phyloP scores from a whole-genome alignment of 169 alveolate species.

The Eimeria zaria region DNA sequence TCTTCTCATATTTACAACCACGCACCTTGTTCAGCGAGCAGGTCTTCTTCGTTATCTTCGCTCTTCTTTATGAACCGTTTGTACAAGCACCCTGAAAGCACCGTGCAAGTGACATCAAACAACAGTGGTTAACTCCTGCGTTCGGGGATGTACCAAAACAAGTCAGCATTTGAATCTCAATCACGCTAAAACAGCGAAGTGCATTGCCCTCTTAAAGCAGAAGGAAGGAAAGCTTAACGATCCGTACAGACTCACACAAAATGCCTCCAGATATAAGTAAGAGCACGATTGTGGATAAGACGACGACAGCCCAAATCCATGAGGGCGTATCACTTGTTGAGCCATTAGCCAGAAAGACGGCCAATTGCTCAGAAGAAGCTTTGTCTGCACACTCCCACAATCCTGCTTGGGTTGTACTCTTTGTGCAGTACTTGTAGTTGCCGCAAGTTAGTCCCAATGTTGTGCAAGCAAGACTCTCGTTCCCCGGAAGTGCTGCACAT shows the following conservation, averaged over 20 bases:
- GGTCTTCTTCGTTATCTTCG: slow-evolving; percentile 32
- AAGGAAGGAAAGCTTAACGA: background rate
- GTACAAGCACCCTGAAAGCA: slow-evolving; percentile 58
- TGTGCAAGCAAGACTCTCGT: slow-evolving; percentile 73
- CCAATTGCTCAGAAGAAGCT: slow-evolving; percentile 36
- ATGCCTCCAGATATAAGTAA: slow-evolving; percentile 44
- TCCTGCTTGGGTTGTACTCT: slow-evolving; percentile 36
- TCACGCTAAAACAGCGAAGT: background rate
- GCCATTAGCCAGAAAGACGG: slow-evolving; percentile 63
- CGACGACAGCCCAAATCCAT: slow-evolving; percentile 79
- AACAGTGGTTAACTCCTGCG: background rate
- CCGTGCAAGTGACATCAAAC: background rate
- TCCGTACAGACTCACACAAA: slow-evolving; percentile 28
- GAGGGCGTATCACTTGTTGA: slow-evolving; percentile 65
- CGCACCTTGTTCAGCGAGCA: slow-evolving; percentile 22
- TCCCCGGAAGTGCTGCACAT: slow-evolving; percentile 57
- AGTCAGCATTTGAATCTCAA: background rate
- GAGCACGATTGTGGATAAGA: slow-evolving; percentile 35
- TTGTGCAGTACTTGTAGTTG: slow-evolving; percentile 65
- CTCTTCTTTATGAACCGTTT: slow-evolving; percentile 29
- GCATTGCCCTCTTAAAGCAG: background rate
- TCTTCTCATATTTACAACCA: background rate
- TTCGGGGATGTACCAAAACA: background rate
- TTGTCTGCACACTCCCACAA: slow-evolving; percentile 53
- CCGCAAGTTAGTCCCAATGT: slow-evolving; percentile 31